Base-by-base conservation (phyloP, 1,139 yeast genomes). In the Candida albicans region DNA sequence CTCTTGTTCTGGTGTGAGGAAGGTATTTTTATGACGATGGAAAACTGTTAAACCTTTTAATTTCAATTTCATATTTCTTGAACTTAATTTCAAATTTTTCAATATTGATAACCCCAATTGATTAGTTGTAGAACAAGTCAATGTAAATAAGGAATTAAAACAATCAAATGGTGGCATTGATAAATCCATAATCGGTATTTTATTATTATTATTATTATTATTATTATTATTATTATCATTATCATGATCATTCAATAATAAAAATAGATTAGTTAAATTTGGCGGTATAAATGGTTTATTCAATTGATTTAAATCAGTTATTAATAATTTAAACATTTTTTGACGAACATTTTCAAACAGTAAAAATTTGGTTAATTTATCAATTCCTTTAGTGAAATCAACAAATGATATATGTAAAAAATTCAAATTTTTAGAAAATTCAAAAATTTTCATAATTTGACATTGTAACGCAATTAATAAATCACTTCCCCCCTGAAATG, bases 361-460 rank as follows among this genome's bases (percentile, higher is more conserved):
- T 26, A 67, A 49, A 42, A 68, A 68, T 12, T 48, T 46, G 11
- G 66, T 60, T 29, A 67, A 52, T 40, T 61, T 56, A 7, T 45
- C 48, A 12, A 65, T 55, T 1, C 72, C 71, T 13, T 47, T 49
- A 11, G 54, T 39, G 44, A 62, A 64, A 43, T 68, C 70, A 25
- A 59, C 46, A 45, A 68, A 68, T 3, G 73, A 64, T 33, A 68
- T 67, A 44, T 69, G 73, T 28, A 69, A 51, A 43, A 68, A 67
- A 41, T 59, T 62, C 43, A 68, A 52, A 34, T 59, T 61, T 2
- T 44, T 37, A 29, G 70, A 59, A 38, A 56, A 43, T 12, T 66
- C 71, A 50, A 69, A 65, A 43, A 59, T 61, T 7, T 60, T 64
- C 33, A 68, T 57, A 13, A 65, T 47, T 29, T 56, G 51, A 9